Evolutionary conservation across 1,284 basidiomycete genomes (phyloP).

Genomic region (Moniliella sp.): DNA sequence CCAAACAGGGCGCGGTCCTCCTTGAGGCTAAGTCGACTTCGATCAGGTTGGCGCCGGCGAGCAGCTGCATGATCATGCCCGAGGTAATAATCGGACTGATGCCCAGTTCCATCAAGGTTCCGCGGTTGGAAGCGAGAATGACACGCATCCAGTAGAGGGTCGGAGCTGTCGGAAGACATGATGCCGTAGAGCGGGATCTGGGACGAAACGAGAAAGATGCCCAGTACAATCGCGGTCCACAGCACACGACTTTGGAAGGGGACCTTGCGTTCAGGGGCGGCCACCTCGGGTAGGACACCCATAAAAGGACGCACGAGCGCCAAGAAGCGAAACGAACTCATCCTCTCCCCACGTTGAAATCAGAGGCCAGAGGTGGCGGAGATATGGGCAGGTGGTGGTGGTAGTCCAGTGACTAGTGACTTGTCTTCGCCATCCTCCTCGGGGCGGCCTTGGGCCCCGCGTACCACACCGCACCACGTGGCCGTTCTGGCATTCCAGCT

Average conservation of each 20-base stretch:
- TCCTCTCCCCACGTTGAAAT: too few species aligned
- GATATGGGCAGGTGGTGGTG: too few species aligned
- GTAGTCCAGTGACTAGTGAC: too few species aligned
- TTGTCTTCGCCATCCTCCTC: too few species aligned
- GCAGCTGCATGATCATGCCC: conserved; percentile 98
- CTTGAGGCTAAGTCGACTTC: conserved; percentile 88
- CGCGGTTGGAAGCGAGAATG: conserved; percentile 90
- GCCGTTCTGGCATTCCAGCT: too few species aligned
- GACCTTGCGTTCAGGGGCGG: conserved; percentile 26
- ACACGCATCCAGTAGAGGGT: conserved; percentile 99
- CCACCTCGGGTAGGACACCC: conserved; percentile 31
- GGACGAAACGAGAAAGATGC: conserved; percentile 31
- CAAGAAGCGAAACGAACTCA: conserved; percentile 18
- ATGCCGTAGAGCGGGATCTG: conserved; percentile 33
- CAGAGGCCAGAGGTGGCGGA: too few species aligned
- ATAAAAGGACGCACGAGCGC: conserved; percentile 34
- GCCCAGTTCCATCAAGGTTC: conserved; percentile 95
- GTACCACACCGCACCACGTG: too few species aligned
- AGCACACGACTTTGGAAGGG: conserved; percentile 30
- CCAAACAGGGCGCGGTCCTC: conserved; percentile 89
- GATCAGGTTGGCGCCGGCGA: conserved; percentile 87
- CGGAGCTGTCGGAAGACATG: conserved; percentile 37
- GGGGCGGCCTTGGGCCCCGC: too few species aligned
- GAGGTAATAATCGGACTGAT: conserved; percentile 83
- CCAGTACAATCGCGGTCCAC: conserved; percentile 32